phyloP scores from a whole-genome alignment of 164 flowering plant species.

The Nymphaea colorata region DNA sequence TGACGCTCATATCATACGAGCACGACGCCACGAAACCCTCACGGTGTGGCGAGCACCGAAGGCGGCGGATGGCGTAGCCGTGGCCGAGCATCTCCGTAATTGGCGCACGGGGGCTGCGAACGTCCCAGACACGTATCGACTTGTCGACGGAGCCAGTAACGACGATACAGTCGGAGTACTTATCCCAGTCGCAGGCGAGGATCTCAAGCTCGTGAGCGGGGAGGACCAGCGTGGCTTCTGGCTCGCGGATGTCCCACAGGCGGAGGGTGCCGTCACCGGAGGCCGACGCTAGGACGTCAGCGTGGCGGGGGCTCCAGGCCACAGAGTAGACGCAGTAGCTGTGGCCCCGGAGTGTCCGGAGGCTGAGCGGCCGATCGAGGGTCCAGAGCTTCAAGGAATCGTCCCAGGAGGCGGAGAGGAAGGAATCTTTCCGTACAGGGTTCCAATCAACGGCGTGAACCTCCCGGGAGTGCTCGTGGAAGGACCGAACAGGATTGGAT shows the following conservation, averaged over 20 bases:
- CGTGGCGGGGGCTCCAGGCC: constrained; percentile 86
- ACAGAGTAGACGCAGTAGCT: constrained; percentile 79
- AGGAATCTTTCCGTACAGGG: constrained; percentile 79
- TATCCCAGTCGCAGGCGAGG: constrained; percentile 80
- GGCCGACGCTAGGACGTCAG: constrained; percentile 86
- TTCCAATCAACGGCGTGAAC: constrained; percentile 76
- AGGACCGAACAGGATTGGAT: constrained; percentile 62
- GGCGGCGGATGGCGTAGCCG: constrained; percentile 60
- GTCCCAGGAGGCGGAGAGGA: constrained; percentile 80
- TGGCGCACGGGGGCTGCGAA: constrained; percentile 28
- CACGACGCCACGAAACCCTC: constrained; percentile 49
- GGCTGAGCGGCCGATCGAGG: constrained; percentile 57
- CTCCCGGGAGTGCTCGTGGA: constrained; percentile 88
- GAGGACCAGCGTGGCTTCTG: constrained; percentile 58
- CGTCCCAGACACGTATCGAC: constrained; percentile 81
- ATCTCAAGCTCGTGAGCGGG: constrained; percentile 82
- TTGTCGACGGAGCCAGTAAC: constrained; percentile 79
- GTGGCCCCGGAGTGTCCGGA: constrained; percentile 88
- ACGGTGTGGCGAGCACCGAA: constrained; percentile 79
- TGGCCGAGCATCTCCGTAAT: constrained; percentile 28
- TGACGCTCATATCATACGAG: constrained; percentile 90
- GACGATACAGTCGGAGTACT: constrained; percentile 68
- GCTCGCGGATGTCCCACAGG: constrained; percentile 90
- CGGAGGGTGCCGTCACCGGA: constrained; percentile 78
- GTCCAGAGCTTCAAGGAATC: constrained; percentile 86